Percentiles rank a stretch among this genome's conserved stretches.
These are phyloP conservation scores for Exserohilum rostratum DNA, from an alignment of 2,329 filamentous ascomycete genomes.

Conservation along the genomic window DNA sequence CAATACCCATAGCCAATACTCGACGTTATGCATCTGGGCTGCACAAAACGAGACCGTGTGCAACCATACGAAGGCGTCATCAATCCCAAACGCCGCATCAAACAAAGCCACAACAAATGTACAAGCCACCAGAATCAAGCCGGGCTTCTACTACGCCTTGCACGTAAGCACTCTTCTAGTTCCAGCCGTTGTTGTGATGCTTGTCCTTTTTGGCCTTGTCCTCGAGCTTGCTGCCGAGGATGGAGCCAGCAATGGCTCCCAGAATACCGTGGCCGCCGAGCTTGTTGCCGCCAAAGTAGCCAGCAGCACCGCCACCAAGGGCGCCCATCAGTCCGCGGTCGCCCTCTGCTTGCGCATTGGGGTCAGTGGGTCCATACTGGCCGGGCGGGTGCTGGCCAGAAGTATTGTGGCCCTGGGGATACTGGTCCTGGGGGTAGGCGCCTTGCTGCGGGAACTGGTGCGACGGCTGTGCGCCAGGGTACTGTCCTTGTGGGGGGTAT, in stretches of 20 bases:
- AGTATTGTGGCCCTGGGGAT: conserved; percentile 40
- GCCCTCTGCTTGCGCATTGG: conserved; percentile 56
- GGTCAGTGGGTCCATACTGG: conserved; percentile 52
- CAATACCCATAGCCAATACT: neutral
- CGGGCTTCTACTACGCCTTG: neutral
- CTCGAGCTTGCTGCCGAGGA: conserved; percentile 62
- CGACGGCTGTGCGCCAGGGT: conserved; percentile 39
- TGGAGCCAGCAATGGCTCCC: conserved; percentile 63
- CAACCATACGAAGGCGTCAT: neutral
- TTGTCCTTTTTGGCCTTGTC: conserved; percentile 58
- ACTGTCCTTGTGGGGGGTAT: conserved; percentile 28
- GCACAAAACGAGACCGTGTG: neutral
- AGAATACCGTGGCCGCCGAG: conserved; percentile 62
- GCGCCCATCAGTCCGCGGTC: conserved; percentile 65
- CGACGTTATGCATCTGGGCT: neutral
- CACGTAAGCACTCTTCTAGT: too few species aligned
- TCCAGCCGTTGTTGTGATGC: conserved; percentile 20
- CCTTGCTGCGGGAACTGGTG: conserved; percentile 52
- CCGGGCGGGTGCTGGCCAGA: conserved; percentile 44
- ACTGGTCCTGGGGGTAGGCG: conserved; percentile 46
- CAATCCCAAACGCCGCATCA: conserved; percentile 4
- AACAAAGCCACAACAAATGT: neutral
- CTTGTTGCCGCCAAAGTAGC: conserved; percentile 62
- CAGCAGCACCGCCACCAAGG: conserved; percentile 62
- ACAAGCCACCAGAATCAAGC: neutral